Percentiles rank a stretch among this genome's conserved stretches.
Conservation (phyloP, 1,284 basidiomycete genomes). For the Irpex rosettiformis region DNA sequence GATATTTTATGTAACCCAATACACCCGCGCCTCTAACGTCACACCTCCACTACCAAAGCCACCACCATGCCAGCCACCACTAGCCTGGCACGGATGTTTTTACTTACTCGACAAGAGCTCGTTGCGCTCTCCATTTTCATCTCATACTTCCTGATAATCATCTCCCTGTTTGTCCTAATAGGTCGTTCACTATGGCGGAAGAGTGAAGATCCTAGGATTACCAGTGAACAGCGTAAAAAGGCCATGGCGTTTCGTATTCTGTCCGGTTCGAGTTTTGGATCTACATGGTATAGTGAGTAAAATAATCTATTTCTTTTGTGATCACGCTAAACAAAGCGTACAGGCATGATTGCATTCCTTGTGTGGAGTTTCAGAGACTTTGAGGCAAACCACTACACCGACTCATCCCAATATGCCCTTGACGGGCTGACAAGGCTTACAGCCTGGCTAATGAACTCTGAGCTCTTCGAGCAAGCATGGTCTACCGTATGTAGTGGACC, state of each 20-base stretch:
- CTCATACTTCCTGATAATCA: slow-evolving; percentile 13
- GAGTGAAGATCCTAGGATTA: neutral
- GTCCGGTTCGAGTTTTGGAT: slow-evolving; percentile 41
- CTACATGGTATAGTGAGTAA: slow-evolving; percentile 64
- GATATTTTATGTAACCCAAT: neutral
- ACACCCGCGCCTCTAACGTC: neutral
- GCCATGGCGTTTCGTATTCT: slow-evolving; percentile 34
- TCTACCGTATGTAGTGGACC: slow-evolving; percentile 41
- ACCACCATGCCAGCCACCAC: neutral
- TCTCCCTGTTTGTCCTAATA: slow-evolving; percentile 6
- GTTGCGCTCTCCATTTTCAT: slow-evolving; percentile 11
- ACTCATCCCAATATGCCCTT: neutral
- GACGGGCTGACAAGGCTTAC: slow-evolving; percentile 35
- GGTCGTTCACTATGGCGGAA: neutral
- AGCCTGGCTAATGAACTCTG: slow-evolving; percentile 57
- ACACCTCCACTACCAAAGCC: neutral
- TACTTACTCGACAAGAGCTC: slow-evolving; percentile 1
- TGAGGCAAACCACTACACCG: slow-evolving; percentile 23
- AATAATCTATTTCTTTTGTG: slow-evolving; percentile 16
- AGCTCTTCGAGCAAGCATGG: slow-evolving; percentile 67
- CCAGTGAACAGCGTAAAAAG: neutral
- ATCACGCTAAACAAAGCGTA: neutral
- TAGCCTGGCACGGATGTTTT: neutral
- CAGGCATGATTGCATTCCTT: slow-evolving; percentile 55
- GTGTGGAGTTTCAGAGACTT: slow-evolving; percentile 54